Percentiles rank a stretch among this genome's conserved stretches.
These are phyloP conservation scores for Sordaria brevicollis DNA, from an alignment of 495 filamentous ascomycete genomes.

Conservation along the genomic window DNA sequence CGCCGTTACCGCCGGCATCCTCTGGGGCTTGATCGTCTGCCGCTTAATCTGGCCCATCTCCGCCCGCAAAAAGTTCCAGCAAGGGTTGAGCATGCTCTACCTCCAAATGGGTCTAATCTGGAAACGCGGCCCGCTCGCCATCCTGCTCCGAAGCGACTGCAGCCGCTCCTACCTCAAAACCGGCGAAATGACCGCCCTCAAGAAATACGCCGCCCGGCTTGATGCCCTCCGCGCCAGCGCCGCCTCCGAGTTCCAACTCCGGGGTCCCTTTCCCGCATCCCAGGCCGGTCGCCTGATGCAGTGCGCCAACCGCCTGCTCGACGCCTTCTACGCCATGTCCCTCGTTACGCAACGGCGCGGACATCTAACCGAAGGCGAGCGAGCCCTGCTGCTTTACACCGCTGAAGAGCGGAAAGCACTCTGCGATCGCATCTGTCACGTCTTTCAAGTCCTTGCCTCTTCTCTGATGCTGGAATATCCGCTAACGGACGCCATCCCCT, in stretches of 20 bases:
- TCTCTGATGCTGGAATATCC: constrained; percentile 92
- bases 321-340: constrained; percentile 92
- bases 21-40: constrained; percentile 90
- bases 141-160: constrained; percentile 45
- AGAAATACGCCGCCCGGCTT: constrained; percentile 50
- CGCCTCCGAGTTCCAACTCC: constrained; percentile 69
- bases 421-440: constrained; percentile 79
- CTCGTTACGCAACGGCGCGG: constrained; percentile 77
- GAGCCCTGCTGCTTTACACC: constrained; percentile 68
- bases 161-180: constrained; percentile 65
- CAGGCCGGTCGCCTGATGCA: constrained; percentile 62
- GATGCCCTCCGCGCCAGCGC: constrained; percentile 67
- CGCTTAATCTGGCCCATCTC: constrained; percentile 88
- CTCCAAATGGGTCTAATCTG: constrained; percentile 92
- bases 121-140: constrained; percentile 85
- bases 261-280: constrained; percentile 68
- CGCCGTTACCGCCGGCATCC: constrained; percentile 74
- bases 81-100: constrained; percentile 77
- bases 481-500: constrained; percentile 76
- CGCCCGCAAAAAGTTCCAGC: constrained; percentile 73
- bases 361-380: constrained; percentile 67
- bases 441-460: constrained; percentile 85
- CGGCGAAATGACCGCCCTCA: constrained; percentile 63
- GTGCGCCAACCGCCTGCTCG: constrained; percentile 72
- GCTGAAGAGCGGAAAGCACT: constrained; percentile 67